These are phyloP conservation scores for Penicillium malachiteum DNA, from an alignment of 495 filamentous ascomycete species.

Conservation along the genomic window DNA sequence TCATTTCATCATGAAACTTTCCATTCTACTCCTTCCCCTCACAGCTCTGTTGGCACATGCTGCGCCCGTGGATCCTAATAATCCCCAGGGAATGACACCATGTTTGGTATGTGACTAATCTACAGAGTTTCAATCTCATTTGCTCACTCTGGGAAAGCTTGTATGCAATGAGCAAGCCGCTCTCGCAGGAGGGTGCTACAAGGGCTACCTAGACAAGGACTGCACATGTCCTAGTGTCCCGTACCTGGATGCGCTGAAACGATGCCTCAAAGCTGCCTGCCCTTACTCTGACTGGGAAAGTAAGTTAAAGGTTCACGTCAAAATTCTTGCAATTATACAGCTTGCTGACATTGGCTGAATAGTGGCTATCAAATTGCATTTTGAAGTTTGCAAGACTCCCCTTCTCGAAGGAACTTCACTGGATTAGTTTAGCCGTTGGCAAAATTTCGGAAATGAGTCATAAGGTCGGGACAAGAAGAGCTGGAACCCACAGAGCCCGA, in stretches of 20 bases:
- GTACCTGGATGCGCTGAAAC: background rate
- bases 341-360: background rate
- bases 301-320: background rate
- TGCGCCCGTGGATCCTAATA: background rate
- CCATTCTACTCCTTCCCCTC: background rate
- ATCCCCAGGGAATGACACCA: background rate
- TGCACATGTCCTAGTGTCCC: conserved; percentile 5
- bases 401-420: background rate
- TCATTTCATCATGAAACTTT: background rate
- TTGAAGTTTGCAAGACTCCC: background rate
- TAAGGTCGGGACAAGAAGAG: too few species aligned
- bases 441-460: background rate
- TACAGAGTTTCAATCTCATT: background rate
- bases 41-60: background rate
- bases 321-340: background rate
- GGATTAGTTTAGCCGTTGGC: background rate
- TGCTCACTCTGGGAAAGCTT: background rate
- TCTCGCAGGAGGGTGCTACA: background rate
- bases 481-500: too few species aligned
- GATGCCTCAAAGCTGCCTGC: background rate
- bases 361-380: background rate
- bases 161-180: conserved; percentile 6
- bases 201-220: background rate
- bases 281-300: conserved; percentile 2
- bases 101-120: background rate